Base-by-base conservation (phyloP, 148 eudicot genomes). In the Vaccinium vitisidaea region DNA sequence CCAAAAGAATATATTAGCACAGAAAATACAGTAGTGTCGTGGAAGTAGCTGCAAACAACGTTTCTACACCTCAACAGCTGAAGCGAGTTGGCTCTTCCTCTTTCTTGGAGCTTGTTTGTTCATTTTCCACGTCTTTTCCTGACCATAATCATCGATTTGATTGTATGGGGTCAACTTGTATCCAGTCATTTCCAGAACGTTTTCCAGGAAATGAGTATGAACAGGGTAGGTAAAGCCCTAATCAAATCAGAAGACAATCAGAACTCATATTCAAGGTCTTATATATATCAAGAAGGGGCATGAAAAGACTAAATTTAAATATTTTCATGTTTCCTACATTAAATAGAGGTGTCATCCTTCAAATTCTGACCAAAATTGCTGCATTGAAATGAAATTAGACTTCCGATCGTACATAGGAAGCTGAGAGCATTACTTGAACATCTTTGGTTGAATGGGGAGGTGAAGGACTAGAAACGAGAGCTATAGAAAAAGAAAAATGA, bases 191-290 rank as follows among this genome's bases (percentile, higher is more conserved):
- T 97, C 99, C 89, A 97, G 84, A 75, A 94, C 84, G 87, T 91
- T 89, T 88, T 97, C 99, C 83, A 97, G 89, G 89, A 94, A 97
- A 94, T 92, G 90, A 83, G 93, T 91, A 80, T 53, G 91, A 75
- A 97, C 98, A 8, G 98, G 98, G 88, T 95, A 89, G 56, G 98
- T 97, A 87, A 97, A 97, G 81, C 99, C 99, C 99, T 97, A 83
- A 77, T 25, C 25, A 48, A 86, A 46, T 19, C 81, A 67, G 25
- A 73, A 61, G 48, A 54, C 30, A 46, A 56, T 69, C 39, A 58
- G 18, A 50, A 36, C 3, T 7, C 25, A 63, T 14, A 58, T 67
- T 63, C 67, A 73, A 58, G 75, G 50, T 75, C 85, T 74, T 70
- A 73, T 39, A 36, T 27, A 78, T 11, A 43, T 43, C 46, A 32